A percentile compares a stretch with the other conserved stretches of the same genome.
These are phyloP conservation scores for Geranium incanum DNA, from an alignment of 441 rosid genomes.

Conservation along the genomic window DNA sequence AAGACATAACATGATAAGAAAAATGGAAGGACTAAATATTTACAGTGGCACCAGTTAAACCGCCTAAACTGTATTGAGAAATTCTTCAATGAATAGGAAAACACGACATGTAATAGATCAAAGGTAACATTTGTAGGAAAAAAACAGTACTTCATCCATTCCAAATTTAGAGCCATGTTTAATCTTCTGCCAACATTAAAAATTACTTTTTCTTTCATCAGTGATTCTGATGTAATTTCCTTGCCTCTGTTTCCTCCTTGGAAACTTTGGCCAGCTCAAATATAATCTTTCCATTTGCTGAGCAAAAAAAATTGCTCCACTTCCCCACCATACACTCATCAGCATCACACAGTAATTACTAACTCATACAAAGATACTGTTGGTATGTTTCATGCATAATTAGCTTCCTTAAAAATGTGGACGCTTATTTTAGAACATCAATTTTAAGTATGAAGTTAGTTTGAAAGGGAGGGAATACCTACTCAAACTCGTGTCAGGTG, in stretches of 20 bases:
- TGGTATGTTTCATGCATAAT: background rate
- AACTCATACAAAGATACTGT: background rate
- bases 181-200: background rate
- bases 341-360: background rate
- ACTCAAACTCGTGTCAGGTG: constrained; percentile 6
- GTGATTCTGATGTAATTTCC: too few relatives aligned
- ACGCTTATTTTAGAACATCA: background rate
- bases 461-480: background rate
- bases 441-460: background rate
- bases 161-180: background rate
- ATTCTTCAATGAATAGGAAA: background rate
- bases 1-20: constrained; percentile 19
- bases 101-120: background rate
- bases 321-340: background rate
- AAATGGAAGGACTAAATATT: constrained; percentile 11
- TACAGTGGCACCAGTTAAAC: background rate
- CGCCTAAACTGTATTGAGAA: background rate
- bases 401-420: background rate
- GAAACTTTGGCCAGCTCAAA: too few relatives aligned
- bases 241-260: too few relatives aligned
- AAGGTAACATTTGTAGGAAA: background rate
- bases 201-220: too few relatives aligned
- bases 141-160: background rate
- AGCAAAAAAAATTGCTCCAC: background rate
- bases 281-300: too few relatives aligned